These are phyloP conservation scores for Achaetomiella virescens DNA, from an alignment of 495 filamentous ascomycete species.

Conservation along the genomic window DNA sequence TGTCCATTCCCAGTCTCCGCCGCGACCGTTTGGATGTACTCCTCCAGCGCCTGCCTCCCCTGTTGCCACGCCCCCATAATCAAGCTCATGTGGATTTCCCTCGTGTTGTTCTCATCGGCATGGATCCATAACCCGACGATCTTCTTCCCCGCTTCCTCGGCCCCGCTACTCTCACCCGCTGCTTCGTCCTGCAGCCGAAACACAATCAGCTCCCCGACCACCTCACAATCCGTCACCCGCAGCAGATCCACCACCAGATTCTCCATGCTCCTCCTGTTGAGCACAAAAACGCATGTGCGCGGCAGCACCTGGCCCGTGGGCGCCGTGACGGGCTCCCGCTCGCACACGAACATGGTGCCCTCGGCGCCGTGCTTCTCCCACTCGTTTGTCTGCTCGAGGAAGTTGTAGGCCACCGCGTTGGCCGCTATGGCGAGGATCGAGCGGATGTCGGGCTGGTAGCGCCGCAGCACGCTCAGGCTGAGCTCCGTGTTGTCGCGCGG, in stretches of 20 bases:
- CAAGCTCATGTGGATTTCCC: slow-evolving; percentile 29
- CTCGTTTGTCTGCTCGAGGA: slow-evolving; percentile 49
- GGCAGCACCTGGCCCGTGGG: slow-evolving; percentile 20
- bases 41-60: slow-evolving; percentile 21
- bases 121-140: slow-evolving; percentile 45
- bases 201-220: slow-evolving; percentile 36
- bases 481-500: slow-evolving; percentile 67
- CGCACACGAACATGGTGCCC: slow-evolving; percentile 77
- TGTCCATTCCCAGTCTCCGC: slow-evolving; percentile 6
- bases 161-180: slow-evolving; percentile 21
- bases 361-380: slow-evolving; percentile 79
- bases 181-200: slow-evolving; percentile 35
- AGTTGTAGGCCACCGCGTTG: slow-evolving; percentile 73
- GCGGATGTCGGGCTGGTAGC: slow-evolving; percentile 62
- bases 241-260: slow-evolving; percentile 40
- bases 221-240: slow-evolving; percentile 37
- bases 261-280: slow-evolving; percentile 42
- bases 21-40: slow-evolving; percentile 7
- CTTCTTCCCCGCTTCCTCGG: slow-evolving; percentile 26
- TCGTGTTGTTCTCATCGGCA: slow-evolving; percentile 38
- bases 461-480: slow-evolving; percentile 71
- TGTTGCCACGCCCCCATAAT: slow-evolving; percentile 38
- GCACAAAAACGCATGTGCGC: slow-evolving; percentile 37
- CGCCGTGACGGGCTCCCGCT: slow-evolving; percentile 40
- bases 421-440: slow-evolving; percentile 68